Base-by-base conservation (phyloP, 768 basidiomycete species). In the Candolleomyces eurysporus region DNA sequence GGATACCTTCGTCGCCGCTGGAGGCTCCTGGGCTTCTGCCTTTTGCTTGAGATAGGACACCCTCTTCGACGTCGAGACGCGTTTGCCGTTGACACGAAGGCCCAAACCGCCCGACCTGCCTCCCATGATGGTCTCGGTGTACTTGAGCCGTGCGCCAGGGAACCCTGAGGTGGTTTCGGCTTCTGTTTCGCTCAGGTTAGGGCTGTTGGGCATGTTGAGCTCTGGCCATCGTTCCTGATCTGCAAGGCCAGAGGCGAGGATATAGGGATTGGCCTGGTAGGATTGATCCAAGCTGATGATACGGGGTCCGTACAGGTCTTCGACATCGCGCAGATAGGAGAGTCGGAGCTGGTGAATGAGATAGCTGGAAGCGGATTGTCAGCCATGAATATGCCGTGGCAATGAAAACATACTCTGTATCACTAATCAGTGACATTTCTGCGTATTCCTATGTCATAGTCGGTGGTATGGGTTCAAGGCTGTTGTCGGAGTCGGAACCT, bases 41-140 rank as follows among this genome's bases (percentile, higher is more conserved):
- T 76, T 71, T 36, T 65, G 73, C 7, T 74, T 72, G 5, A 75
- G 74, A 5, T 72, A 71, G 0, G 82, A 82, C 48, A 79, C 68
- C 26, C 85, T 79, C 61, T 82, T 83, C 9, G 85, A 83, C 1
- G 78, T 75, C 2, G 84, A 84, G 0, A 69, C 73, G 16, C 87
- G 77, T 65, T 87, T 86, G 0, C 86, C 94, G 30, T 83, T 76
- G 3, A 94, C 88, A 22, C 94, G 81, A 75, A 96, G 81, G 0
- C 95, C 95, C 1, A 90, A 70, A 0, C 82, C 91, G 4, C 91
- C 92, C 0, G 84, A 81, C 26, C 85, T 81, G 4, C 82, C 81
- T 4, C 87, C 92, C 82, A 95, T 88, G 68, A 97, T 96, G 3
- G 96, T 97, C 67, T 90, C 87, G 6, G 92, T 91, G 72, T 96